A percentile compares a stretch with the other conserved stretches of the same genome.
Evolutionary conservation across 208 protist species (phyloP).

Genomic region (Vickermania ingenoplastis): DNA sequence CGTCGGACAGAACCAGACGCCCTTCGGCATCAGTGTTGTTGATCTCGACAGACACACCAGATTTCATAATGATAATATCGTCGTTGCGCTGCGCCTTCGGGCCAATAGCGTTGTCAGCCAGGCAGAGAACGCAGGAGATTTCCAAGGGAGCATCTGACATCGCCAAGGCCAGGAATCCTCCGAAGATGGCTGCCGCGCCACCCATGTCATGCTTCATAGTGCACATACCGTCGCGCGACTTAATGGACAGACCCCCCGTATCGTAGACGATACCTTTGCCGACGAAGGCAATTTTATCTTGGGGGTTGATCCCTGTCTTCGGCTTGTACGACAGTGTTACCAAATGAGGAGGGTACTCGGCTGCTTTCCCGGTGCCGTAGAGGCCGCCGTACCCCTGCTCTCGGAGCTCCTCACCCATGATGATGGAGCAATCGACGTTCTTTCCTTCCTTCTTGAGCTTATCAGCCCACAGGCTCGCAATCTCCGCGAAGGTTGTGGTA

Average conservation of each 20-base stretch:
- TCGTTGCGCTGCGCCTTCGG: constrained; percentile 69
- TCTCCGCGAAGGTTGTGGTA: constrained; percentile 74
- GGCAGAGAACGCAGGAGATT: constrained; percentile 55
- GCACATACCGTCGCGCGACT: constrained; percentile 66
- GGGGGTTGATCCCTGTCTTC: constrained; percentile 22
- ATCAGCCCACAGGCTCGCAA: constrained; percentile 18
- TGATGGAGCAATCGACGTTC: constrained; percentile 27
- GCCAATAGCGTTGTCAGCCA: constrained; percentile 87
- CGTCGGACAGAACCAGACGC: constrained; percentile 86
- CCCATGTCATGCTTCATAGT: constrained; percentile 91
- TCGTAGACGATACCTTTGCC: constrained; percentile 92
- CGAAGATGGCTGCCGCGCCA: constrained; percentile 77
- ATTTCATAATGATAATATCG: constrained; percentile 84
- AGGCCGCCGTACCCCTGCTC: constrained; percentile 77
- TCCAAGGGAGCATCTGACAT: constrained; percentile 27
- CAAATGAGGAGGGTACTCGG: constrained; percentile 72
- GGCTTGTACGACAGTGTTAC: constrained; percentile 76
- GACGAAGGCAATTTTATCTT: constrained; percentile 68
- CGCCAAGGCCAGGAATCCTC: constrained; percentile 57
- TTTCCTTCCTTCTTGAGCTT: constrained; percentile 9
- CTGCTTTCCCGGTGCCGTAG: constrained; percentile 77
- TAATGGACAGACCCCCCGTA: constrained; percentile 84
- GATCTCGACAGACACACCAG: constrained; percentile 82
- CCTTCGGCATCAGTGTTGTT: constrained; percentile 93
- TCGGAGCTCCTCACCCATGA: constrained; percentile 71